Conservation (phyloP, 352 stramenopile genomes). For the Phytophthora meadii region DNA sequence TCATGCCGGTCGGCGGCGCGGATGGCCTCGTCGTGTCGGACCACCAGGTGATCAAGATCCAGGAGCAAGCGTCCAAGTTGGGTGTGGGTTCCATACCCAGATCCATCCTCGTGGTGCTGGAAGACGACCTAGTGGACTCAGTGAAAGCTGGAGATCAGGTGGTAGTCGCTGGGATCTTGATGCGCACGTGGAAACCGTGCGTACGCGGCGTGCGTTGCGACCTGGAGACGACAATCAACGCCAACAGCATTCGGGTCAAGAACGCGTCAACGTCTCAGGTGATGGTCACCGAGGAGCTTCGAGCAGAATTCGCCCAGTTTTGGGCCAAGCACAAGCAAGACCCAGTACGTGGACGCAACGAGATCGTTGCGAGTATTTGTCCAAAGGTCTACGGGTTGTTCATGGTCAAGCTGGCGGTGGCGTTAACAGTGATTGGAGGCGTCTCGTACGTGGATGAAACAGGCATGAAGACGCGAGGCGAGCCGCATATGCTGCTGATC, state of each 20-base stretch:
- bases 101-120: conserved; percentile 95
- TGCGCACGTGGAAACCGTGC: conserved; percentile 92
- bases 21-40: conserved; percentile 65
- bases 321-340: conserved; percentile 71
- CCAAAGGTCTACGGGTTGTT: conserved; percentile 95
- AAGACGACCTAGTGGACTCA: conserved; percentile 85
- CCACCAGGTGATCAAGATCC: conserved; percentile 96
- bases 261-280: conserved; percentile 71
- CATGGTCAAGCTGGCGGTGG: conserved; percentile 93
- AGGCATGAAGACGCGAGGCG: conserved; percentile 81
- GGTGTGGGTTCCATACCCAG: conserved; percentile 93
- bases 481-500: conserved; percentile 89
- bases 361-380: conserved; percentile 94
- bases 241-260: conserved; percentile 75
- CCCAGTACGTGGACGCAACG: conserved; percentile 82
- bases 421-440: conserved; percentile 94
- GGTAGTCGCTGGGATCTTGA: conserved; percentile 91
- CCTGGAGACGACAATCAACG: conserved; percentile 88
- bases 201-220: conserved; percentile 88
- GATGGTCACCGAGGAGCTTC: conserved; percentile 81
- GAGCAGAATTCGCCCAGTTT: conserved; percentile 92
- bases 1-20: conserved; percentile 53
- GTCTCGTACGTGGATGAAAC: conserved; percentile 73
- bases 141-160: conserved; percentile 97
- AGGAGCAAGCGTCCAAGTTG: conserved; percentile 94